These are phyloP conservation scores for Tylopilus subfusipes DNA, from an alignment of 768 basidiomycete genomes.

Conservation along the genomic window DNA sequence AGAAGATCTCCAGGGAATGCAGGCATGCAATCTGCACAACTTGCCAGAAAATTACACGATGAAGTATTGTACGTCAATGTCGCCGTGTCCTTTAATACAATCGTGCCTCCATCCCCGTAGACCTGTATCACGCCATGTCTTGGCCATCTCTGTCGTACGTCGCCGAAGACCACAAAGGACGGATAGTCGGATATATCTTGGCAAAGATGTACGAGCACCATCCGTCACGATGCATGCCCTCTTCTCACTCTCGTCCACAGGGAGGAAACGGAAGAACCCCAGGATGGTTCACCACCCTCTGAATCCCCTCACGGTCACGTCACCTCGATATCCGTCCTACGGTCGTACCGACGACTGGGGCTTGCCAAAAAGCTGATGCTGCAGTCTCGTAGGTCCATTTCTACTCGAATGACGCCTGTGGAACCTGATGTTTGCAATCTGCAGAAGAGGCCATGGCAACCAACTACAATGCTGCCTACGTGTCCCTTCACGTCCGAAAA, in stretches of 20 bases:
- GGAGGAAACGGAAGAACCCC: conserved; percentile 47
- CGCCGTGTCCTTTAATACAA: not conserved
- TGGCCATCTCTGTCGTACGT: conserved; percentile 95
- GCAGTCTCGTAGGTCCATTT: conserved; percentile 68
- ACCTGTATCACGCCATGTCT: conserved; percentile 84
- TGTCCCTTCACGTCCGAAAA: conserved; percentile 89
- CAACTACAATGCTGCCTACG: conserved; percentile 80
- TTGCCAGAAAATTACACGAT: conserved; percentile 89
- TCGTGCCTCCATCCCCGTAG: conserved; percentile 37
- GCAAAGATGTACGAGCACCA: conserved; percentile 77
- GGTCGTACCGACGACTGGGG: conserved; percentile 87
- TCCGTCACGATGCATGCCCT: not conserved
- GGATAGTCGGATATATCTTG: conserved; percentile 93
- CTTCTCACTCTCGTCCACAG: conserved; percentile 39
- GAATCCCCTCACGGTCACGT: conserved; percentile 81
- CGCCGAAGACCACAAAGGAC: conserved; percentile 83
- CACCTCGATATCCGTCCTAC: conserved; percentile 92
- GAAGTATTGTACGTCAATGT: conserved; percentile 58
- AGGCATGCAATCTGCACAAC: conserved; percentile 90
- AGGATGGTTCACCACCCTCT: conserved; percentile 47
- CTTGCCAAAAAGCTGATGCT: conserved; percentile 93
- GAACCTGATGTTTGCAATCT: conserved; percentile 1
- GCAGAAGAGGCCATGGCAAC: conserved; percentile 89
- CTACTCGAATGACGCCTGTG: not conserved
- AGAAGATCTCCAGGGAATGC: conserved; percentile 89